These are phyloP conservation scores for Hygrophorus russula DNA, from an alignment of 768 basidiomycete genomes.

Conservation along the genomic window DNA sequence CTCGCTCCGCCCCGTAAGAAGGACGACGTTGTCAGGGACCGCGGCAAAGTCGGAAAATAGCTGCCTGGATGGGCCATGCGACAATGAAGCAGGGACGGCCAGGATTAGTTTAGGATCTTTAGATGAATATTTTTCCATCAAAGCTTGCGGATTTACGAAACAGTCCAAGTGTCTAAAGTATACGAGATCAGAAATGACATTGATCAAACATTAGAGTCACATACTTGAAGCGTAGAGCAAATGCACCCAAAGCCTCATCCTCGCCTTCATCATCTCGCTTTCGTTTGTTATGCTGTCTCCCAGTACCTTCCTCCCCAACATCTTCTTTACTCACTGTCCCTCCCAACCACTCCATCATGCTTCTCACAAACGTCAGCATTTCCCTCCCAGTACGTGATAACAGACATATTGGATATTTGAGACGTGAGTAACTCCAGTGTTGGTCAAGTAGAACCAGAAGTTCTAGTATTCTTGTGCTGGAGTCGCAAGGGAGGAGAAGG, in stretches of 20 bases:
- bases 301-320: slow-evolving; percentile 65
- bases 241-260: slow-evolving; percentile 76
- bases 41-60: slow-evolving; percentile 83
- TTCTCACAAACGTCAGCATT: slow-evolving; percentile 87
- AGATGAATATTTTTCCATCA: slow-evolving; percentile 74
- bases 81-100: slow-evolving; percentile 85
- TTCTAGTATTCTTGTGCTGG: slow-evolving; percentile 90
- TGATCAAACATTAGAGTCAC: slow-evolving; percentile 13
- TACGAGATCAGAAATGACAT: background rate
- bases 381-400: slow-evolving; percentile 84
- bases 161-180: slow-evolving; percentile 75
- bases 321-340: slow-evolving; percentile 92
- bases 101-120: slow-evolving; percentile 89
- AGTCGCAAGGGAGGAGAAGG: slow-evolving; percentile 84
- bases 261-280: slow-evolving; percentile 60
- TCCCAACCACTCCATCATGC: slow-evolving; percentile 99
- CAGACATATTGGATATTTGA: slow-evolving; percentile 86
- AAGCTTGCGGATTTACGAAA: slow-evolving; percentile 71
- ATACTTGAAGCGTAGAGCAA: slow-evolving; percentile 82
- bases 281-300: slow-evolving; percentile 42
- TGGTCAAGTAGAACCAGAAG: slow-evolving; percentile 93
- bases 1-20: slow-evolving; percentile 73
- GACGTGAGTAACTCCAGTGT: slow-evolving; percentile 87
- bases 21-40: slow-evolving; percentile 73
- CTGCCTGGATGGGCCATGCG: slow-evolving; percentile 81